Evolutionary conservation across 768 basidiomycete genomes (phyloP).

Genomic region (Boletellus ananas): DNA sequence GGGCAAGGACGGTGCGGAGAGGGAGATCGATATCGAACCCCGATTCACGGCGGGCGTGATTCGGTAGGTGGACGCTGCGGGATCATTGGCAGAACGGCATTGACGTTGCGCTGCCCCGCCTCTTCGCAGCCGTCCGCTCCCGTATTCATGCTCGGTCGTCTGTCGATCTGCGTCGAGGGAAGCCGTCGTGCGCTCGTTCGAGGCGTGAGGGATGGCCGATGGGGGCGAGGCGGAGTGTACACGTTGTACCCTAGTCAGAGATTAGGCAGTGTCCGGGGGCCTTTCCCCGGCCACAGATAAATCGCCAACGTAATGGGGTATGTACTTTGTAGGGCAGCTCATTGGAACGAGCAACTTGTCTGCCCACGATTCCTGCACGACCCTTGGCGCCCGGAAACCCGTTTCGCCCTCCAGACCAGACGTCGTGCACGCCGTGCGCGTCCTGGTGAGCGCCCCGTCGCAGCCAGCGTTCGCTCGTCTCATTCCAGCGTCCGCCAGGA

Average conservation of each 20-base stretch:
- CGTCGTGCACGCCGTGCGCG: conserved; percentile 7
- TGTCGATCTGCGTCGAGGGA: conserved; percentile 26
- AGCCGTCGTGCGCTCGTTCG: conserved; percentile 14
- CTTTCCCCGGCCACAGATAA: conserved; percentile 14
- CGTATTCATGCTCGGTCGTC: conserved; percentile 29
- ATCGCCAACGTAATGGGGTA: conserved; percentile 17
- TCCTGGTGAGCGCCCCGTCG: conserved; percentile 13
- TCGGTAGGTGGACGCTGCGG: conserved; percentile 22
- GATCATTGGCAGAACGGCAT: conserved; percentile 2
- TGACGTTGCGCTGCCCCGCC: conserved; percentile 10
- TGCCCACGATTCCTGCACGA: conserved; percentile 16
- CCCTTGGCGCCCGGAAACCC: conserved; percentile 8
- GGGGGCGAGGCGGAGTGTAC: neutral
- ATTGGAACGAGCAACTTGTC: conserved; percentile 3
- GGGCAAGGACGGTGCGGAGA: conserved; percentile 22
- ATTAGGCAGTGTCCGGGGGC: conserved; percentile 23
- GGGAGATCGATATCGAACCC: conserved; percentile 24
- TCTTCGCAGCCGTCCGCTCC: conserved; percentile 27
- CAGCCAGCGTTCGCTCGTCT: neutral
- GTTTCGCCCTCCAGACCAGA: neutral
- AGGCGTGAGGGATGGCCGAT: conserved; percentile 13
- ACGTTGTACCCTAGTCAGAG: neutral
- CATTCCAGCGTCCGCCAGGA: conserved; percentile 9
- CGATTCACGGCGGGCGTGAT: conserved; percentile 32
- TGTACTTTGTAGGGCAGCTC: conserved; percentile 4